Evolutionary conservation across 1,139 yeast species (phyloP).

Genomic region (Wickerhamomyces sp.): DNA sequence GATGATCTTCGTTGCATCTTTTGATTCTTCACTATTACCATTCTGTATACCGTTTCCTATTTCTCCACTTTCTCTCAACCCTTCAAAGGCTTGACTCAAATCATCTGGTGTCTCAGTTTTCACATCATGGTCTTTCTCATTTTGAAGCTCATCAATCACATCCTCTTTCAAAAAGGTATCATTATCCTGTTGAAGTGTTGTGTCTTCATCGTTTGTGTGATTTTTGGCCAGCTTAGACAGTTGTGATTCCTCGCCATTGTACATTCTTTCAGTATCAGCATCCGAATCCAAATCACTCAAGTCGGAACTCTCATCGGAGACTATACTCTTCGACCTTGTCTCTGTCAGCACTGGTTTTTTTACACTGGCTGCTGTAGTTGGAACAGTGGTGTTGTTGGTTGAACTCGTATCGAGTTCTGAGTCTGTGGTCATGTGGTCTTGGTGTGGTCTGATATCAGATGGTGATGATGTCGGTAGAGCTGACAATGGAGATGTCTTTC

Average conservation of each 20-base stretch:
- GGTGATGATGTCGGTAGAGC: conserved; percentile 21
- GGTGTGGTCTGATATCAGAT: conserved; percentile 9
- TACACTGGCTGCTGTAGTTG: background rate
- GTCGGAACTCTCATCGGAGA: conserved; percentile 37
- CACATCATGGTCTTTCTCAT: conserved; percentile 7
- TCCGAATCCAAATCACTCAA: conserved; percentile 65
- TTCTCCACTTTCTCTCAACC: conserved; percentile 6
- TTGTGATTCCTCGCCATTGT: conserved; percentile 36
- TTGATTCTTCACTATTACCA: too few species aligned
- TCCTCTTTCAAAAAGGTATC: conserved; percentile 20
- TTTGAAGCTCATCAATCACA: conserved; percentile 13
- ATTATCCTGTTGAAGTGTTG: conserved; percentile 7
- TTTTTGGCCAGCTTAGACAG: conserved; percentile 33
- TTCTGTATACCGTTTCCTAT: too few species aligned
- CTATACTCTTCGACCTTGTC: conserved; percentile 10
- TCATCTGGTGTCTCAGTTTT: background rate
- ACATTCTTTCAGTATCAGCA: conserved; percentile 79
- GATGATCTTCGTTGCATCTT: conserved; percentile 13
- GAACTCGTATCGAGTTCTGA: background rate
- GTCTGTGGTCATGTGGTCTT: conserved; percentile 6
- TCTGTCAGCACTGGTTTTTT: background rate
- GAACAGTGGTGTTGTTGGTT: background rate
- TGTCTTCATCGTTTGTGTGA: conserved; percentile 6
- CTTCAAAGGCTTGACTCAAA: conserved; percentile 1
- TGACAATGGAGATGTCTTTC: conserved; percentile 23